A percentile compares a stretch with the other conserved stretches of the same genome.
Evolutionary conservation across 208 protist species (phyloP).

Genomic region (Trypanosomatidae sp.): DNA sequence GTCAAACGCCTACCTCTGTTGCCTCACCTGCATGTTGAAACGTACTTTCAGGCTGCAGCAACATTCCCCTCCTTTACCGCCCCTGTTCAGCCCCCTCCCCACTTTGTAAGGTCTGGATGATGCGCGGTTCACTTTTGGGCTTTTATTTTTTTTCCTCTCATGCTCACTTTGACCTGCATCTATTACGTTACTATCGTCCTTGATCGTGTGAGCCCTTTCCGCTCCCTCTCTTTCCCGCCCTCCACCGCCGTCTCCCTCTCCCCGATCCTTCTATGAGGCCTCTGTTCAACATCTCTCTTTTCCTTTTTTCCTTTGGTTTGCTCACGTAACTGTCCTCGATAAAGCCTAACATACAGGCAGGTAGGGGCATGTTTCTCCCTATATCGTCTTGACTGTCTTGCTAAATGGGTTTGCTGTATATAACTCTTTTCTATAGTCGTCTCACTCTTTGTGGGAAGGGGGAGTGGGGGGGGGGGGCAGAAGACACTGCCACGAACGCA

Average conservation of each 20-base stretch:
- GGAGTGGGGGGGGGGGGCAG: too few relatives aligned
- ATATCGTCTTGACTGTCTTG: neutral
- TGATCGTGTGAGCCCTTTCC: neutral
- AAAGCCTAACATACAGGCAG: neutral
- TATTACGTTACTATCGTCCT: neutral
- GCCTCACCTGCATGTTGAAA: neutral
- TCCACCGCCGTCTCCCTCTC: neutral
- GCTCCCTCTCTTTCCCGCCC: neutral
- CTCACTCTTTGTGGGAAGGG: too few relatives aligned
- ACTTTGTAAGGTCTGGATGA: neutral
- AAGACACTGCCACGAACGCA: too few relatives aligned
- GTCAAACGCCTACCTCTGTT: neutral
- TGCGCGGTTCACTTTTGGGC: neutral
- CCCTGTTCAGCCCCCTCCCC: neutral
- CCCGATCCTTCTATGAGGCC: too few relatives aligned
- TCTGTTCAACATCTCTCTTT: neutral
- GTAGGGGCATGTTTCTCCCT: neutral
- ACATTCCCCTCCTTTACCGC: neutral
- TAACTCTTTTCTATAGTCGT: too few relatives aligned
- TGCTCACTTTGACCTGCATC: neutral
- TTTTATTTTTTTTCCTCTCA: neutral
- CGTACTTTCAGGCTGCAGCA: neutral
- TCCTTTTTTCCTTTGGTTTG: neutral
- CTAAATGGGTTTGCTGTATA: too few relatives aligned
- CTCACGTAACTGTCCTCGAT: neutral